Evolutionary conservation across 345 rosid species (phyloP).

Genomic region (Tarenaya hassleriana): DNA sequence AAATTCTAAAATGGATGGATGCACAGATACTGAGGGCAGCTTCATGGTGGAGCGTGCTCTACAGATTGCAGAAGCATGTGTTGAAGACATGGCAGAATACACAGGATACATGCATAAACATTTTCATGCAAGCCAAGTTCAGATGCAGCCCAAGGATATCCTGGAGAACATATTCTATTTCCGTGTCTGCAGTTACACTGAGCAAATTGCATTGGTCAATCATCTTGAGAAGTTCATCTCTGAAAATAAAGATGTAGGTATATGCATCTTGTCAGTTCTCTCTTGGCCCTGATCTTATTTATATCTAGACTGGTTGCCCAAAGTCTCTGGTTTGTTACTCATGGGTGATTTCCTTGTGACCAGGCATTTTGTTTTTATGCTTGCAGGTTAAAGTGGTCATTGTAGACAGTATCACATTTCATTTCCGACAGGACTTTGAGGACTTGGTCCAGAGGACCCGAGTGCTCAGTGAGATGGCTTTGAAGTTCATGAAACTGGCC

Average conservation of each 20-base stretch:
- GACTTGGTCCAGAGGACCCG: slow-evolving; percentile 76
- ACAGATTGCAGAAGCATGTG: slow-evolving; percentile 77
- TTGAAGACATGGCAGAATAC: slow-evolving; percentile 63
- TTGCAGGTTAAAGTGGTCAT: slow-evolving; percentile 73
- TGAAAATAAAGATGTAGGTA: slow-evolving; percentile 67
- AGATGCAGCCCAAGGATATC: slow-evolving; percentile 52
- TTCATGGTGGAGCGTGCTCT: slow-evolving; percentile 90
- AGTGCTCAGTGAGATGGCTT: slow-evolving; percentile 68
- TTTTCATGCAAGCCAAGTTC: slow-evolving; percentile 38
- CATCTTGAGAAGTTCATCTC: slow-evolving; percentile 72
- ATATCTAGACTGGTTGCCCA: neutral
- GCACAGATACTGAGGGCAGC: slow-evolving; percentile 89
- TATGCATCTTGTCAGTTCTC: neutral
- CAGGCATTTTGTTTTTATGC: neutral
- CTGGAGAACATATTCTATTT: slow-evolving; percentile 72
- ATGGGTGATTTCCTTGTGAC: no score
- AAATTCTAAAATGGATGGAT: neutral
- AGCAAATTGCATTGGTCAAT: slow-evolving; percentile 75
- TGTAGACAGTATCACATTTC: slow-evolving; percentile 85
- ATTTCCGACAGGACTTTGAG: slow-evolving; percentile 96
- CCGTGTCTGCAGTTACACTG: slow-evolving; percentile 82
- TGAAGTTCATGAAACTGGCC: slow-evolving; percentile 87
- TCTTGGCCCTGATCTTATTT: neutral
- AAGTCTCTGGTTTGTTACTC: neutral
- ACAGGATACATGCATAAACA: slow-evolving; percentile 41